Conservation (phyloP, 2,329 filamentous ascomycete species). For the Hymenoscyphus occultus region DNA sequence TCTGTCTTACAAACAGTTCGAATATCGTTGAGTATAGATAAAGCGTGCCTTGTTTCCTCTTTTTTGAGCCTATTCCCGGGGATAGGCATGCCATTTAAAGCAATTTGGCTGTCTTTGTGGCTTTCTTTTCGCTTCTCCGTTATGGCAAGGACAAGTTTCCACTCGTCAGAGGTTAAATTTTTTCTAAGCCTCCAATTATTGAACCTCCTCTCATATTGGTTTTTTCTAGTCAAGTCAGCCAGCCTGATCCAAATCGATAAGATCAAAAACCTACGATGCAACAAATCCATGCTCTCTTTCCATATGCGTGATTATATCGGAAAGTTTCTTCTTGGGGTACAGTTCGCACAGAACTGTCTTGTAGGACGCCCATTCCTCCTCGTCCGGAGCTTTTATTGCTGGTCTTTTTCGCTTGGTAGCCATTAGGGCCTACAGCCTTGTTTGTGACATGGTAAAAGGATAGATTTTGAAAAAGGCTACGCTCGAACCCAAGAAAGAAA, state of each 20-base stretch:
- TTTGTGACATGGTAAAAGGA: not conserved
- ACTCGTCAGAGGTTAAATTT: conserved; percentile 18
- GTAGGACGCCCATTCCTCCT: not conserved
- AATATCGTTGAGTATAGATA: not conserved
- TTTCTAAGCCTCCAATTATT: conserved; percentile 20
- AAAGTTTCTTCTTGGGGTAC: not conserved
- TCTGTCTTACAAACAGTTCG: not conserved
- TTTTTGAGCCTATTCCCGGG: not conserved
- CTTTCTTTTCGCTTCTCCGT: not conserved
- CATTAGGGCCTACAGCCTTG: not conserved
- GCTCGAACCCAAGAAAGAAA: not conserved
- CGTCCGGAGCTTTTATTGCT: not conserved
- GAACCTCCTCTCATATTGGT: conserved; percentile 22
- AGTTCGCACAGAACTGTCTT: not conserved
- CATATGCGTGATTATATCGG: not conserved
- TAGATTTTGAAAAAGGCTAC: not conserved
- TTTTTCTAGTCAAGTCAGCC: conserved; percentile 13
- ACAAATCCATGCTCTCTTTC: not conserved
- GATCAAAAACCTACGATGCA: not conserved
- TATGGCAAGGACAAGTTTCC: conserved; percentile 12
- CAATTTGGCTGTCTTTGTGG: not conserved
- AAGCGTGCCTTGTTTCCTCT: not conserved
- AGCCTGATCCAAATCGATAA: not conserved
- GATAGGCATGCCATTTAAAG: not conserved
- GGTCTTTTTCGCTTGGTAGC: not conserved